phyloP scores from a whole-genome alignment of 1,139 yeast species.

The Yamadazyma mexicana region DNA sequence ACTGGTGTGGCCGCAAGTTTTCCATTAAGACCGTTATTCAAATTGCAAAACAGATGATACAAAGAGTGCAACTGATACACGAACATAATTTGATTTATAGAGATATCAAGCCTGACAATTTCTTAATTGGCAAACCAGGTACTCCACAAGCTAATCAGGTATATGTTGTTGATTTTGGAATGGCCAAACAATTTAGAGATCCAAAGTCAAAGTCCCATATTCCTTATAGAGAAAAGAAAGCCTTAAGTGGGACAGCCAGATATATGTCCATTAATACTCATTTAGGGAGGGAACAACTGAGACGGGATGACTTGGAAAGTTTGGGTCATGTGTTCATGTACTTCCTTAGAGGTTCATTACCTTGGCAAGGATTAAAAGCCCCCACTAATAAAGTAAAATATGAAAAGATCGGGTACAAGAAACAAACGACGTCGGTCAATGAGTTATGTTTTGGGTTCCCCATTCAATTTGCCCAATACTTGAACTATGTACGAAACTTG shows the following conservation, averaged over 20 bases:
- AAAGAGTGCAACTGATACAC: slow-evolving; percentile 65
- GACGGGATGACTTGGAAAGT: slow-evolving; percentile 63
- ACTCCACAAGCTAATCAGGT: slow-evolving; percentile 60
- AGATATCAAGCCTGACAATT: slow-evolving; percentile 78
- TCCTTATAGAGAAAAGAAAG: slow-evolving; percentile 63
- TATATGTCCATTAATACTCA: slow-evolving; percentile 69
- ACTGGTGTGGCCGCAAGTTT: slow-evolving; percentile 77
- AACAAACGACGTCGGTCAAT: slow-evolving; percentile 66
- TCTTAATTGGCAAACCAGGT: slow-evolving; percentile 68
- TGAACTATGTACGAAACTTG: slow-evolving; percentile 67
- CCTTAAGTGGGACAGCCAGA: slow-evolving; percentile 64
- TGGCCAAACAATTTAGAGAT: slow-evolving; percentile 68
- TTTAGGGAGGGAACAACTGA: slow-evolving; percentile 63
- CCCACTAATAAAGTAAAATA: slow-evolving; percentile 81
- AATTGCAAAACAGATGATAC: slow-evolving; percentile 74
- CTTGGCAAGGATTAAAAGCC: slow-evolving; percentile 63
- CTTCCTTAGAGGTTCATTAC: slow-evolving; percentile 60
- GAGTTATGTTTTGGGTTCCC: slow-evolving; percentile 73
- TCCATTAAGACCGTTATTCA: slow-evolving; percentile 71
- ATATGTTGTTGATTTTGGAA: slow-evolving; percentile 54
- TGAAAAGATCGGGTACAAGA: slow-evolving; percentile 80
- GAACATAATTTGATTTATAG: slow-evolving; percentile 70
- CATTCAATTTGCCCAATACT: slow-evolving; percentile 74
- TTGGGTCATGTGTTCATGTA: slow-evolving; percentile 67
- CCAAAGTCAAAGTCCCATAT: slow-evolving; percentile 60